Conservation (phyloP, 1,139 yeast species). For the Pichia sp. region DNA sequence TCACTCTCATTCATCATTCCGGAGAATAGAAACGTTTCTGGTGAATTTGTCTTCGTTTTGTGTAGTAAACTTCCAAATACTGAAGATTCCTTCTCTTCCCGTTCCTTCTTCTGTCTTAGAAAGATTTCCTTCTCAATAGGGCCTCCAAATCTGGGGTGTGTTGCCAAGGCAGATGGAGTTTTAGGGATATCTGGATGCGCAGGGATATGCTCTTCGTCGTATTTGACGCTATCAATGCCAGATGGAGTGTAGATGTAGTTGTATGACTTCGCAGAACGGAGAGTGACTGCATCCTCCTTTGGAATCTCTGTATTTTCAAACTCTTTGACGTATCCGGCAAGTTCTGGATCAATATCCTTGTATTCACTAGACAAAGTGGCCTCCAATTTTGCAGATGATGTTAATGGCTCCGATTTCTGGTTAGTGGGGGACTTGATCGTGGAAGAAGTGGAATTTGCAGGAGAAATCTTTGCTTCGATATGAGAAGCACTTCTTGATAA, state of each 20-base stretch:
- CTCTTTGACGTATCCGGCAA: constrained; percentile 48
- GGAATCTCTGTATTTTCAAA: constrained; percentile 29
- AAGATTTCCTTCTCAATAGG: constrained; percentile 21
- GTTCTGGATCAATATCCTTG: constrained; percentile 41
- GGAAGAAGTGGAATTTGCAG: neutral
- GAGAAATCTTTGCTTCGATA: neutral
- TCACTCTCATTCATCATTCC: constrained; percentile 20
- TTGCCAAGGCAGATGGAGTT: constrained; percentile 41
- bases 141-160: constrained; percentile 23
- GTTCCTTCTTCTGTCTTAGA: constrained; percentile 16
- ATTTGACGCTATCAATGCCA: constrained; percentile 17
- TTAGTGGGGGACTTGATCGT: neutral
- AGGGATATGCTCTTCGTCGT: constrained; percentile 36
- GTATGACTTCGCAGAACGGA: constrained; percentile 9
- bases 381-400: too few relatives aligned
- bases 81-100: constrained; percentile 15
- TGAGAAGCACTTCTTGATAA: neutral
- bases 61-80: constrained; percentile 25
- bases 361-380: constrained; percentile 18
- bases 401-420: too few relatives aligned
- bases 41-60: constrained; percentile 20
- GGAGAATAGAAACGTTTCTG: constrained; percentile 12
- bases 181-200: constrained; percentile 39
- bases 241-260: constrained; percentile 21
- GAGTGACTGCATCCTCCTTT: constrained; percentile 3